Conservation (phyloP, 2,329 filamentous ascomycete species). For the Trematosphaeria pertusa region DNA sequence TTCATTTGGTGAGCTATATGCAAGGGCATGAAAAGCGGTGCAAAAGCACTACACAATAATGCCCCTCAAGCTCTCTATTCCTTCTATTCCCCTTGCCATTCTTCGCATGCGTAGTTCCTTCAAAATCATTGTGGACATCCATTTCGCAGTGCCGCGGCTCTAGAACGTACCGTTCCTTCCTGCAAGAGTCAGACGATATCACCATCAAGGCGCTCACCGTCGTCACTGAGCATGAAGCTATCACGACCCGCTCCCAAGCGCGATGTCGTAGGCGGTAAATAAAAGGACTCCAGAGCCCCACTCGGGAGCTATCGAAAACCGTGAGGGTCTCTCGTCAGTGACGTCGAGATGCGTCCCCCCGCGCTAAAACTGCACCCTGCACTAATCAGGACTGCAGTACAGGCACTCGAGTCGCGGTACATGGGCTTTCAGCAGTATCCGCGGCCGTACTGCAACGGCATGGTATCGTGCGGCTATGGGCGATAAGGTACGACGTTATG, state of each 20-base stretch:
- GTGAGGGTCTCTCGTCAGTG: constrained; percentile 8
- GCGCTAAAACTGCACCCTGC: neutral
- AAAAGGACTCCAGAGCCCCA: constrained; percentile 11
- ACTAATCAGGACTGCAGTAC: constrained; percentile 14
- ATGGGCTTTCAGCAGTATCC: neutral
- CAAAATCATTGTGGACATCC: no score
- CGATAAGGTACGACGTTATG: neutral
- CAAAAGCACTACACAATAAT: no score
- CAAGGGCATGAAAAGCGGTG: no score
- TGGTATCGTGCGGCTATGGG: neutral
- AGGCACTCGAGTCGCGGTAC: constrained; percentile 7
- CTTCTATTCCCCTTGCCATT: no score
- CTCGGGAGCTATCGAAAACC: constrained; percentile 8
- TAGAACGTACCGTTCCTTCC: no score
- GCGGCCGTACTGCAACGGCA: constrained; percentile 5
- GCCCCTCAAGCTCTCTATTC: no score
- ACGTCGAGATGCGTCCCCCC: constrained; percentile 17
- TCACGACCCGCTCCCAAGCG: no score
- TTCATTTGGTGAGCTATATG: no score
- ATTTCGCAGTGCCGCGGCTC: no score
- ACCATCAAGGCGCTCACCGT: constrained; percentile 5
- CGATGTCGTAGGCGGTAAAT: constrained; percentile 16
- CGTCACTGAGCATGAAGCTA: constrained; percentile 11
- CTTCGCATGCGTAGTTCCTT: no score
- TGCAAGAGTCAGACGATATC: no score